Conservation (phyloP, 306 rosid genomes). For the Trichosanthes truncata region DNA sequence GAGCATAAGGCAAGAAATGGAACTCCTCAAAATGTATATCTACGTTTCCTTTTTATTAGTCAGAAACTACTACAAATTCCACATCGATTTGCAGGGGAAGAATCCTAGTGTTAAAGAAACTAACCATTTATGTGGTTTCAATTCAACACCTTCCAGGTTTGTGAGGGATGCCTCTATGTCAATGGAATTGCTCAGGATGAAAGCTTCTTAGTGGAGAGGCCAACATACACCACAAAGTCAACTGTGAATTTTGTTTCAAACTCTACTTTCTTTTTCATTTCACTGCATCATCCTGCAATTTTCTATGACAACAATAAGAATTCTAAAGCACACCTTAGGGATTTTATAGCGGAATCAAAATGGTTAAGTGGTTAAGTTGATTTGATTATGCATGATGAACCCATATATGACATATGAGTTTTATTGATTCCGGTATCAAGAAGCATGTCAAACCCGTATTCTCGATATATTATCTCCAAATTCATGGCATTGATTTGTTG, state of each 20-base stretch:
- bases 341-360: not conserved
- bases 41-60: not conserved
- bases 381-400: not conserved
- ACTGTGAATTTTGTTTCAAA: slow-evolving; percentile 33
- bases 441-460: too few relatives aligned
- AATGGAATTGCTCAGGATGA: slow-evolving; percentile 62
- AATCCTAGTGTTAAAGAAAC: not conserved
- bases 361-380: not conserved
- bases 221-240: slow-evolving; percentile 32
- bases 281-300: slow-evolving; percentile 1
- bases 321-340: not conserved
- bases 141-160: slow-evolving; percentile 35
- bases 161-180: slow-evolving; percentile 50
- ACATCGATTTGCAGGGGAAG: not conserved
- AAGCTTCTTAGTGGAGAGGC: slow-evolving; percentile 50
- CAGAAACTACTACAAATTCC: not conserved
- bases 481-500: not conserved
- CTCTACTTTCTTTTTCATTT: slow-evolving; percentile 5
- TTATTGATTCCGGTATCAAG: too few relatives aligned
- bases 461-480: not conserved
- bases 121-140: not conserved
- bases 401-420: too few relatives aligned
- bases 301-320: not conserved
- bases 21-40: not conserved
- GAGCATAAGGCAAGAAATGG: not conserved